phyloP scores from a whole-genome alignment of 116 monocot genomes.

The Zostera marina region DNA sequence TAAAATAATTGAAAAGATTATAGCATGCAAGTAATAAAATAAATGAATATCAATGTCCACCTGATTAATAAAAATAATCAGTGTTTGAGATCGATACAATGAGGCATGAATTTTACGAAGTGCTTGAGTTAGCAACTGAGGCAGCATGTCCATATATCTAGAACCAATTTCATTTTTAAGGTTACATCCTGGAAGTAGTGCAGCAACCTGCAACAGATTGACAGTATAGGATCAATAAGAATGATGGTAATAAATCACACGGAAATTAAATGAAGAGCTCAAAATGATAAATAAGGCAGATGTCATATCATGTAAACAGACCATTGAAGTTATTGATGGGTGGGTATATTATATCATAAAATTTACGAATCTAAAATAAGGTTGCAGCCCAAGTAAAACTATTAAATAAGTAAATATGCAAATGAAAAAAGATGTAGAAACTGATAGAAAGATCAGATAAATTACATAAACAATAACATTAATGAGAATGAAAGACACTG shows the following conservation, averaged over 20 bases:
- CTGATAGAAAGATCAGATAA: no score
- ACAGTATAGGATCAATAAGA: neutral
- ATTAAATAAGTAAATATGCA: no score
- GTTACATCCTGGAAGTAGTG: slow-evolving; percentile 59
- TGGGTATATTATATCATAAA: no score
- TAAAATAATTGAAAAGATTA: neutral
- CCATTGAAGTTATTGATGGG: neutral
- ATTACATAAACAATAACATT: no score
- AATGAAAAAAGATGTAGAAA: no score
- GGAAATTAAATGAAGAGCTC: neutral
- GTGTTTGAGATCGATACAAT: slow-evolving; percentile 36
- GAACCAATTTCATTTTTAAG: slow-evolving; percentile 25
- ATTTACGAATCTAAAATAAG: no score
- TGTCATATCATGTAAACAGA: neutral
- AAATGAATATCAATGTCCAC: slow-evolving; percentile 6
- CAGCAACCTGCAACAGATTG: slow-evolving; percentile 39
- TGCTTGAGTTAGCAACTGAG: slow-evolving; percentile 52
- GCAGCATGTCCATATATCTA: slow-evolving; percentile 27
- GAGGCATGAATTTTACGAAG: slow-evolving; percentile 75
- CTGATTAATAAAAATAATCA: slow-evolving; percentile 81
- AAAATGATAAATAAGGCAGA: neutral
- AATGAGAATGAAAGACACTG: no score
- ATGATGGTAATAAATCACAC: neutral
- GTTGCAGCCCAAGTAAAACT: no score
- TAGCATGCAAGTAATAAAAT: neutral